Evolutionary conservation across 208 protist species (phyloP), one percentile per base, ranked within the genome.

Genomic region (Zelonia costaricensis): DNA sequence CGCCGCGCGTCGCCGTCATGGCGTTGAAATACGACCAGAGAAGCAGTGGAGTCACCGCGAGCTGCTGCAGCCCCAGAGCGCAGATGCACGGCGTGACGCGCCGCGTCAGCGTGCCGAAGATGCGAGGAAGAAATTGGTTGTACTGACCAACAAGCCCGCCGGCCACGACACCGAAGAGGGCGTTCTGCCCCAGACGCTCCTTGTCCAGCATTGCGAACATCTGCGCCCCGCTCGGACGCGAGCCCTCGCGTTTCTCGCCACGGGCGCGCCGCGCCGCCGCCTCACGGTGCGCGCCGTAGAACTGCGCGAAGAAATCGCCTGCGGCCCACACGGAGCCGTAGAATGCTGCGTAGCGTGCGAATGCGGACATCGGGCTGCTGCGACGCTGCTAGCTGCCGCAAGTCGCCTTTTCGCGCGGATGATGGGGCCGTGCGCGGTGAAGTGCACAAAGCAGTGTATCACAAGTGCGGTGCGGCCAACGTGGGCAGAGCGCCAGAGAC

Each of bases 231-330:
- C 69, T 69, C 4, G 76, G 83, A 2, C 72, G 66, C 9, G 69
- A 65, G 2, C 65, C 59, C 0, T 33, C 64, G 18, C 71, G 68
- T 35, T 69, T 69, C 63, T 85, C 82, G 3, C 74, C 70, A 5
- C 62, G 60, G 0, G 69, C 62, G 0, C 83, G 75, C 16, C 78
- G 71, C 18, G 62, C 64, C 20, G 76, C 79, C 10, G 73, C 74
- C 23, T 78, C 75, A 48, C 62, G 51, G 72, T 94, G 87, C 1
- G 82, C 79, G 12, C n/a, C 54, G 46, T 81, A 91, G 47, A 90
- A 84, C 66, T 94, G 87, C 8, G 87, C 78, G 12, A 89, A 69
- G 56, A 91, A 85, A 55, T 94, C 87, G 23, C 82, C 87, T 9
- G 58, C 46, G 15, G 61, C 45, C 70, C 80, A 91, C 9, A 81